Evolutionary conservation across 1,284 basidiomycete genomes (phyloP).

Genomic region (Grifola frondosa): DNA sequence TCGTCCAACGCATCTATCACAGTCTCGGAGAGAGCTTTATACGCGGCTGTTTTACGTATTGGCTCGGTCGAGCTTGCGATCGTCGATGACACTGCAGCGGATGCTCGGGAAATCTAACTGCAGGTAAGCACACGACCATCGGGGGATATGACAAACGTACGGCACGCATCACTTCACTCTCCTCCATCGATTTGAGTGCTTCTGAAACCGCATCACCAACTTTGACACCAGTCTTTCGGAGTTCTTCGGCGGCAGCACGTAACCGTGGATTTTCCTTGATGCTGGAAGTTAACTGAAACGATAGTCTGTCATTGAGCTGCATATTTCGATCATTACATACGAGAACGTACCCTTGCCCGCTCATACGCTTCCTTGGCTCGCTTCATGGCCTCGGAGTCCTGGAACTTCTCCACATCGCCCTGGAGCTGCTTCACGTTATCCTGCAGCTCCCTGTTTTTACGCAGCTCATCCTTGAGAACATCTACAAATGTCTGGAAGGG

Average conservation of each 20-base stretch:
- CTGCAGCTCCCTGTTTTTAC: slow-evolving; percentile 93
- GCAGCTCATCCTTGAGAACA: slow-evolving; percentile 87
- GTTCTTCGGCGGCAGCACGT: slow-evolving; percentile 87
- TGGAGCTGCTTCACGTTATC: slow-evolving; percentile 97
- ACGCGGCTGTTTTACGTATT: slow-evolving; percentile 92
- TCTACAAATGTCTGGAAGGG: slow-evolving; percentile 97
- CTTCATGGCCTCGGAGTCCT: slow-evolving; percentile 97
- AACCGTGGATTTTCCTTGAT: slow-evolving; percentile 97
- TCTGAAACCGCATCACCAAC: slow-evolving; percentile 92
- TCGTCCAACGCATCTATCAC: slow-evolving; percentile 93
- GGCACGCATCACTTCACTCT: slow-evolving; percentile 88
- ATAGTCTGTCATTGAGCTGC: slow-evolving; percentile 11
- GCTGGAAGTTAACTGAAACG: slow-evolving; percentile 76
- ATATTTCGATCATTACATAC: slow-evolving; percentile 2
- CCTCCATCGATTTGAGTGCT: slow-evolving; percentile 90
- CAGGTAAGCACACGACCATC: not conserved
- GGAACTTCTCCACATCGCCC: slow-evolving; percentile 95
- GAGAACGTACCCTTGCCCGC: slow-evolving; percentile 78
- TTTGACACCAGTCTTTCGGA: slow-evolving; percentile 87
- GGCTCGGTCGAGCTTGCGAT: slow-evolving; percentile 88
- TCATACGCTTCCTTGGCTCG: slow-evolving; percentile 89
- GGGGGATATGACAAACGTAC: slow-evolving; percentile 41
- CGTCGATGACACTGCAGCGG: slow-evolving; percentile 74
- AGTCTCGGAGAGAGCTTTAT: slow-evolving; percentile 89
- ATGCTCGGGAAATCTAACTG: slow-evolving; percentile 72